Evolutionary conservation across 2,329 filamentous ascomycete species (phyloP).

Genomic region (Lasiodiplodia citricola): DNA sequence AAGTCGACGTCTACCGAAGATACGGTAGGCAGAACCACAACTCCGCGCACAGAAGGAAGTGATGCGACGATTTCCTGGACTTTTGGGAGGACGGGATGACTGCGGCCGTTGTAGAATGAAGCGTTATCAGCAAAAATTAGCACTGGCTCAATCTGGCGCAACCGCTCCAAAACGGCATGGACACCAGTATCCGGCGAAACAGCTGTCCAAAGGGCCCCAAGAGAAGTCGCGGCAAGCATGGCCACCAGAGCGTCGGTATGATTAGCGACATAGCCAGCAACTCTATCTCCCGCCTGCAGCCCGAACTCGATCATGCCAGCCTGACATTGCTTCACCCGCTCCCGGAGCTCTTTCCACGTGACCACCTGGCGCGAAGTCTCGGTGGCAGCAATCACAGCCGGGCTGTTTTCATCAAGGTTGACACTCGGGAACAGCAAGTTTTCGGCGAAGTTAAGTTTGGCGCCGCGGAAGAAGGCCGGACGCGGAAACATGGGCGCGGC

Average conservation of each 20-base stretch:
- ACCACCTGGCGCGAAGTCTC: constrained; percentile 70
- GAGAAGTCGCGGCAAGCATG: constrained; percentile 80
- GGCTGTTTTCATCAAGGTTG: constrained; percentile 61
- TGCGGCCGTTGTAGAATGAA: constrained; percentile 87
- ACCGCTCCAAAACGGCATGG: constrained; percentile 84
- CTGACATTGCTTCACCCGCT: constrained; percentile 76
- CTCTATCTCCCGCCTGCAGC: constrained; percentile 65
- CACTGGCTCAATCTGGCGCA: constrained; percentile 83
- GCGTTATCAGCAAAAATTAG: constrained; percentile 88
- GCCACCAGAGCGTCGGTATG: constrained; percentile 85
- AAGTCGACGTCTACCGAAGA: constrained; percentile 46
- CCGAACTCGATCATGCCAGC: constrained; percentile 71
- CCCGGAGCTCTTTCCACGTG: constrained; percentile 81
- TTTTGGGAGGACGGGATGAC: constrained; percentile 80
- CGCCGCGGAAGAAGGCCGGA: constrained; percentile 81
- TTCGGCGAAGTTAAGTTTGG: constrained; percentile 89
- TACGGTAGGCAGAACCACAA: constrained; percentile 76
- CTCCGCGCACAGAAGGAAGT: constrained; percentile 69
- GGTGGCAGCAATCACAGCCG: constrained; percentile 80
- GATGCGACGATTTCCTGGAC: constrained; percentile 74
- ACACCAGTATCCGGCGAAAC: constrained; percentile 93
- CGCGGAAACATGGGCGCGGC: constrained; percentile 80
- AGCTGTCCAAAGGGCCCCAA: constrained; percentile 91
- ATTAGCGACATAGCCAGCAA: constrained; percentile 83
- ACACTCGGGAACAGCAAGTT: constrained; percentile 81